Conservation (phyloP, 169 alveolate species). For the Plasmodium malariae region DNA sequence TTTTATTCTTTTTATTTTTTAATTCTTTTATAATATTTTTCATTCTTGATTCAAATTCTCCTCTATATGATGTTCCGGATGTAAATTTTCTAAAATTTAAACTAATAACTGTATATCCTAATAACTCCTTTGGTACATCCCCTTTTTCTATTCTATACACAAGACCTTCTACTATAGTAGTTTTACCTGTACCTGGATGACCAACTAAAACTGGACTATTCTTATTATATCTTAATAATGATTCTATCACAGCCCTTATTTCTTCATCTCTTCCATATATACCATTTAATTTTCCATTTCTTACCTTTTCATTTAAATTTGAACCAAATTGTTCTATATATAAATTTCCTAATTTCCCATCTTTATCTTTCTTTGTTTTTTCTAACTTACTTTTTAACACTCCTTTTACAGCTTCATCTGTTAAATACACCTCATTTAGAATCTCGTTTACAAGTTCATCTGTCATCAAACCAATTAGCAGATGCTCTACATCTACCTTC, state of each 20-base stretch:
- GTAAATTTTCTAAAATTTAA: slow-evolving; percentile 68
- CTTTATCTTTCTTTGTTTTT: slow-evolving; percentile 47
- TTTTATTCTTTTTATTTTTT: slow-evolving; percentile 72
- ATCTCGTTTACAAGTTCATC: slow-evolving; percentile 68
- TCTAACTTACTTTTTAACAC: slow-evolving; percentile 36
- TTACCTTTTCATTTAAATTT: slow-evolving; percentile 59
- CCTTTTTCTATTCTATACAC: slow-evolving; percentile 73
- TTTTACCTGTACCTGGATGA: slow-evolving; percentile 76
- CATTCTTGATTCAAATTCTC: slow-evolving; percentile 77
- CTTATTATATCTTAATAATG: slow-evolving; percentile 58
- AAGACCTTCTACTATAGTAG: slow-evolving; percentile 74
- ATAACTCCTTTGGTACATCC: slow-evolving; percentile 71
- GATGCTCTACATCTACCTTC: slow-evolving; percentile 72
- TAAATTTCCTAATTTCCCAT: slow-evolving; percentile 18
- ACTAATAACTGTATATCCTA: slow-evolving; percentile 71
- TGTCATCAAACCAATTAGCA: slow-evolving; percentile 30
- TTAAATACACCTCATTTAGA: slow-evolving; percentile 24
- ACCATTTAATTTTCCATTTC: slow-evolving; percentile 69
- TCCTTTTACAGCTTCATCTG: slow-evolving; percentile 50
- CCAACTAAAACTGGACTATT: slow-evolving; percentile 77
- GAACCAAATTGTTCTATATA: slow-evolving; percentile 75
- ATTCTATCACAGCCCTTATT: slow-evolving; percentile 70
- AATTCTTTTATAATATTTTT: slow-evolving; percentile 73
- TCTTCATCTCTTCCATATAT: slow-evolving; percentile 79
- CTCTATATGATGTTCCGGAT: slow-evolving; percentile 76